Evolutionary conservation across 2,329 filamentous ascomycete species (phyloP), one percentile per base, ranked within the genome.

Genomic region (Penicillium vulpinum): DNA sequence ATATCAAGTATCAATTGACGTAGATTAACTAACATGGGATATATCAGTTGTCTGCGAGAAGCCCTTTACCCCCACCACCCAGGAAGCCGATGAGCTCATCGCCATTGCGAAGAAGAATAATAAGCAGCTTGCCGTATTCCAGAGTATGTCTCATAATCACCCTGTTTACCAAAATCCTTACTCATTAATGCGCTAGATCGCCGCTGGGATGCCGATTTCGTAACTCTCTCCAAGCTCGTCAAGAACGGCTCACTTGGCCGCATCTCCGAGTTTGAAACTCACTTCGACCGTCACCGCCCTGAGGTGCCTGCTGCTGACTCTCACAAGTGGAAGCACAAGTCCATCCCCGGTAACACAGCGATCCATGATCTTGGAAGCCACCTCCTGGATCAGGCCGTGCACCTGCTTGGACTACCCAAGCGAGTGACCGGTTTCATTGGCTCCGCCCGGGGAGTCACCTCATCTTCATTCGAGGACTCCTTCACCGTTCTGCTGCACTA

Each of bases 301-400:
- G 79, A 80, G 29, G 78, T 81, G 38, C 83, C 85, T 5, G 62
- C 73, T 0, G 58, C 70, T 21, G 61, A 67, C 31, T 67, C 61
- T 35, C 67, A 24, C 70, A 78, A 55, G 80, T 93, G 90, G 90
- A 92, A 92, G 79, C 83, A 81, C 38, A 78, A 88, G 52, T 75
- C 79, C 29, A 83, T 88, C 18, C 79, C 86, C 16, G 89, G 86
- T 11, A 86, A 87, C 38, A 87, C 88, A 35, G 86, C 80, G 22
- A 77, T 92, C 22, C 92, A 88, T 68, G 90, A 92, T 67, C 79
- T 93, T 1, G 90, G 90, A 41, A 85, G 87, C 5, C 90, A 93
- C 71, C 78, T 92, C 48, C 79, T 92, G 49, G 90, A 93, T 73
- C 90, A 93, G 75, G 85, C 82, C 2, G 88, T 89, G 69, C 75